A percentile compares a stretch with the other conserved stretches of the same genome.
These are phyloP conservation scores for Amanita jacksonii DNA, from an alignment of 768 basidiomycete species.

Conservation along the genomic window DNA sequence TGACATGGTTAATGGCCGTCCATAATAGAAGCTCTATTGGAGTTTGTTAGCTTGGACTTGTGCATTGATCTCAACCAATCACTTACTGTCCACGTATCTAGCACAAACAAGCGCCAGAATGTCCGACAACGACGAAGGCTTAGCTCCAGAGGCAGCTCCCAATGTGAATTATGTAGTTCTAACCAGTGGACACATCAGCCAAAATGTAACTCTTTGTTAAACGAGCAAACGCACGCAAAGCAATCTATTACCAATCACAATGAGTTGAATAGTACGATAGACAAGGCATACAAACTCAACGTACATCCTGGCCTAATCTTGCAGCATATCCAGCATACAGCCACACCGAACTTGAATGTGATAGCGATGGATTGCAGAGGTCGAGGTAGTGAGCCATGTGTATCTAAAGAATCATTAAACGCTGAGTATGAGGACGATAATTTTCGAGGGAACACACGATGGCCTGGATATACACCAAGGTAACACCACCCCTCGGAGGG, in stretches of 20 bases:
- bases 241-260: slow-evolving; percentile 24
- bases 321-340: slow-evolving; percentile 49
- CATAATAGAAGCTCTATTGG: slow-evolving; percentile 49
- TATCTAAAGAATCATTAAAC: slow-evolving; percentile 18
- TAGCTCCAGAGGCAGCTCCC: slow-evolving; percentile 41
- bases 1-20: slow-evolving; percentile 49
- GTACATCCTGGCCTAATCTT: slow-evolving; percentile 49
- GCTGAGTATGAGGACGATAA: not conserved
- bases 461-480: slow-evolving; percentile 43
- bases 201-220: not conserved
- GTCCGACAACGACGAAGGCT: slow-evolving; percentile 40
- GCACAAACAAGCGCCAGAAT: slow-evolving; percentile 62
- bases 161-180: slow-evolving; percentile 55
- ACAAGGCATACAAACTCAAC: slow-evolving; percentile 18
- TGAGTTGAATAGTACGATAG: not conserved
- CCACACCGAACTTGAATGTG: slow-evolving; percentile 37
- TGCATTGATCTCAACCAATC: not conserved
- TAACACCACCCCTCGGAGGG: slow-evolving; percentile 39
- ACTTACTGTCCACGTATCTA: slow-evolving; percentile 54
- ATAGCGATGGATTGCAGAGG: slow-evolving; percentile 38
- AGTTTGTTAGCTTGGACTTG: not conserved
- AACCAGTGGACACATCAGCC: not conserved
- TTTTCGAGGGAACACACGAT: slow-evolving; percentile 30
- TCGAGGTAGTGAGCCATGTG: slow-evolving; percentile 45
- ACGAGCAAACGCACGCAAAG: slow-evolving; percentile 37